A percentile compares a stretch with the other conserved stretches of the same genome.
Evolutionary conservation across 2,329 filamentous ascomycete species (phyloP).

Genomic region (Mycocentrospora acerina): DNA sequence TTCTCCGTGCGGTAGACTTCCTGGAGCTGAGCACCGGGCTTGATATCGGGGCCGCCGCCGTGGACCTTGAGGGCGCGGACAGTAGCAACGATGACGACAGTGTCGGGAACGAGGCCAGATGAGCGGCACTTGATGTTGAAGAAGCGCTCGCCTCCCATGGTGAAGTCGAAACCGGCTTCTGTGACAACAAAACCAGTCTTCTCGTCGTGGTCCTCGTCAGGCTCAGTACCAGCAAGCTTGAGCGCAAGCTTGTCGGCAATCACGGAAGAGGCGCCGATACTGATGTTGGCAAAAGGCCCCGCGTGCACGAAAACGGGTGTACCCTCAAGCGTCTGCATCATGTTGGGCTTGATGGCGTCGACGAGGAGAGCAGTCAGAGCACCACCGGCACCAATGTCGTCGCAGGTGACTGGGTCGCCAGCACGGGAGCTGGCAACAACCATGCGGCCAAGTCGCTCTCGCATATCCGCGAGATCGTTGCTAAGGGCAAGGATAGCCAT

Average conservation of each 20-base stretch:
- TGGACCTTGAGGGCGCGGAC: slow-evolving; percentile 96
- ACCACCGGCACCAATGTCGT: slow-evolving; percentile 90
- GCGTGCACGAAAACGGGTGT: slow-evolving; percentile 98
- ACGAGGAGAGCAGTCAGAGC: slow-evolving; percentile 94
- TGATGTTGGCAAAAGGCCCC: slow-evolving; percentile 97
- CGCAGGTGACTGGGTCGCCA: slow-evolving; percentile 91
- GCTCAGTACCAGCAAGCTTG: slow-evolving; percentile 92
- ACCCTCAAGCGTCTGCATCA: slow-evolving; percentile 97
- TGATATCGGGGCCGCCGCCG: slow-evolving; percentile 91
- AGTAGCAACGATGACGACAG: slow-evolving; percentile 92
- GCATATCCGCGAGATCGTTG: slow-evolving; percentile 83
- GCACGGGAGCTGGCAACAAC: slow-evolving; percentile 83
- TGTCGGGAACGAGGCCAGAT: slow-evolving; percentile 88
- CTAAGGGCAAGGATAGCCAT: slow-evolving; percentile 97
- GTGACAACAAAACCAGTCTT: slow-evolving; percentile 94
- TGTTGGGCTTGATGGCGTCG: slow-evolving; percentile 97
- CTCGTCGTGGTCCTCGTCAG: slow-evolving; percentile 78
- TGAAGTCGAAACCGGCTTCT: slow-evolving; percentile 98
- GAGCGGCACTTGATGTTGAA: slow-evolving; percentile 99
- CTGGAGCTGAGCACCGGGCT: slow-evolving; percentile 79
- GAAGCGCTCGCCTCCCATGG: slow-evolving; percentile 98
- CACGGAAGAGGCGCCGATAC: slow-evolving; percentile 93
- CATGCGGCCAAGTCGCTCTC: slow-evolving; percentile 92
- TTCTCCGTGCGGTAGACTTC: slow-evolving; percentile 93
- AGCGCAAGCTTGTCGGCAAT: slow-evolving; percentile 93